These are phyloP conservation scores for Marasmius oreades DNA, from an alignment of 1,284 basidiomycete species.

Conservation along the genomic window DNA sequence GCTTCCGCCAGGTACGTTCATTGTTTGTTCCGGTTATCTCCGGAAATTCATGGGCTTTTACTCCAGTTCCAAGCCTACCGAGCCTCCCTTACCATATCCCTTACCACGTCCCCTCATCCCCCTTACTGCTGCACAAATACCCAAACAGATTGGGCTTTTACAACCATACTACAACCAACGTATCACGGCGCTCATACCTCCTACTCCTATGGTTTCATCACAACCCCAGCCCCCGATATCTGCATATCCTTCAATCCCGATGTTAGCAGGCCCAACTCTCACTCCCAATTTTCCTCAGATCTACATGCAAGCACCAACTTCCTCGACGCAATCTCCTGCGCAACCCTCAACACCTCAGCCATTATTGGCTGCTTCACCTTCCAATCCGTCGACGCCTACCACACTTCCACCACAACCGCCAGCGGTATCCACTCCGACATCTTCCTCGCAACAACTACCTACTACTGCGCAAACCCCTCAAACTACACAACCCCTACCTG, in stretches of 20 bases:
- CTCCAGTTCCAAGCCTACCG: slow-evolving; percentile 56
- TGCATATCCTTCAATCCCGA: slow-evolving; percentile 8
- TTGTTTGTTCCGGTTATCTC: slow-evolving; percentile 4
- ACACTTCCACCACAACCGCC: neutral
- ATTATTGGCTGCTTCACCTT: neutral
- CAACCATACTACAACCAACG: slow-evolving; percentile 71
- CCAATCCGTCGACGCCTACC: slow-evolving; percentile 1
- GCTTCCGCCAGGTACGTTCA: slow-evolving; percentile 42
- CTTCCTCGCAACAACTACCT: neutral
- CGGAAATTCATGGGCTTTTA: slow-evolving; percentile 6
- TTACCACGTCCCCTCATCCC: slow-evolving; percentile 80
- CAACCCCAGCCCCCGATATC: slow-evolving; percentile 18
- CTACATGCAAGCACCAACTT: neutral
- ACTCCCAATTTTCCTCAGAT: slow-evolving; percentile 12
- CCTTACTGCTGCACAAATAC: slow-evolving; percentile 60
- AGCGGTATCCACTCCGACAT: neutral
- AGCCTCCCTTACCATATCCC: slow-evolving; percentile 83
- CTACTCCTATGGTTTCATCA: slow-evolving; percentile 11
- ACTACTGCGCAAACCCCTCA: neutral
- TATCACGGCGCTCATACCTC: slow-evolving; percentile 38
- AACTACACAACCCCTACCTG: neutral
- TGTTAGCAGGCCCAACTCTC: slow-evolving; percentile 7
- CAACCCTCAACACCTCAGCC: slow-evolving; percentile 4
- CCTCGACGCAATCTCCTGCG: slow-evolving; percentile 1
- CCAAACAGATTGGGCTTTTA: slow-evolving; percentile 83